phyloP scores from a whole-genome alignment of 371 early-diverging fungal genomes.

The Mortierella sp. region DNA sequence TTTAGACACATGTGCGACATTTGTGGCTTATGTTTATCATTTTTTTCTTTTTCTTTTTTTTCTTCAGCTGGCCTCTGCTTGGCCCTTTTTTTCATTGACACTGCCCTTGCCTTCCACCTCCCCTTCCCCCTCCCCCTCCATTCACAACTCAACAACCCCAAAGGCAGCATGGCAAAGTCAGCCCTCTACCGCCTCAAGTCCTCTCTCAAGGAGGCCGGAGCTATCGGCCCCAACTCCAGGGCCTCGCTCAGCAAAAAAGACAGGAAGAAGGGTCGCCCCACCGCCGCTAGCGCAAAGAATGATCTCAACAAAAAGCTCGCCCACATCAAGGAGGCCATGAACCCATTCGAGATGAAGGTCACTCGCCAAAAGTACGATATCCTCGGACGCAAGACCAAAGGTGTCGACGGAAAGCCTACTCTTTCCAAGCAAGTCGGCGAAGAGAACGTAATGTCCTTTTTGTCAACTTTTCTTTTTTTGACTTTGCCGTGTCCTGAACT shows the following conservation, averaged over 20 bases:
- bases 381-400: conserved; percentile 90
- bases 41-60: conserved; percentile 17
- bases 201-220: conserved; percentile 80
- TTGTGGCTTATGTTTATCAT: conserved; percentile 19
- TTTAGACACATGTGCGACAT: background rate
- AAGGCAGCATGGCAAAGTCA: conserved; percentile 60
- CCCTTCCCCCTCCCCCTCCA: conserved; percentile 1
- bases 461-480: background rate
- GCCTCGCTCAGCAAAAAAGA: conserved; percentile 73
- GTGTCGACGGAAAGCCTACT: conserved; percentile 85
- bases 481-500: background rate
- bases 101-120: background rate
- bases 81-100: conserved; percentile 25
- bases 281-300: conserved; percentile 67
- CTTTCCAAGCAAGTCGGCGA: conserved; percentile 85
- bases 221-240: conserved; percentile 80
- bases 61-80: background rate
- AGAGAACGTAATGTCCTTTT: conserved; percentile 74
- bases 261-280: conserved; percentile 71
- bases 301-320: conserved; percentile 65
- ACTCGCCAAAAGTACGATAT: conserved; percentile 86
- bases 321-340: conserved; percentile 72
- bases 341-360: conserved; percentile 92
- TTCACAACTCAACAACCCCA: conserved; percentile 1
- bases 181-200: conserved; percentile 86